Percentiles rank a stretch among this genome's conserved stretches.
phyloP scores from a whole-genome alignment of 495 filamentous ascomycete species.

The Annulohypoxylon bovei region DNA sequence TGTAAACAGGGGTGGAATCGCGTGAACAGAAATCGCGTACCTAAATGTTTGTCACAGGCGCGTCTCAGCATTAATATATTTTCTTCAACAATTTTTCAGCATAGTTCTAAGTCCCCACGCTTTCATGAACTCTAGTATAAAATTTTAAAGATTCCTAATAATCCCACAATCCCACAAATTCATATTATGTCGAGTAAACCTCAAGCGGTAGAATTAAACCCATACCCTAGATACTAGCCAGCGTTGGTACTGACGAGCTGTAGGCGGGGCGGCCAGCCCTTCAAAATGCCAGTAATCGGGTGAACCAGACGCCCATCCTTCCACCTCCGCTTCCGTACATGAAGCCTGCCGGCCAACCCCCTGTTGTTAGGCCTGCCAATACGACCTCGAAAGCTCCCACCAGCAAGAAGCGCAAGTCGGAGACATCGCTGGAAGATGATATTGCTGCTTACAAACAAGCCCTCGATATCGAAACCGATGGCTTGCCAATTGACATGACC shows the following conservation, averaged over 20 bases:
- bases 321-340: neutral
- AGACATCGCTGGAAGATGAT: constrained; percentile 26
- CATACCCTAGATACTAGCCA: neutral
- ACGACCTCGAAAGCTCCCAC: neutral
- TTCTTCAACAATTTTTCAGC: neutral
- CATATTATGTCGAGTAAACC: neutral
- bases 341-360: constrained; percentile 8
- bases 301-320: constrained; percentile 12
- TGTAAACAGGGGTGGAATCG: no score
- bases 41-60: neutral
- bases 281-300: constrained; percentile 21
- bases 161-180: neutral
- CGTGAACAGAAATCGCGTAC: no score
- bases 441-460: constrained; percentile 34
- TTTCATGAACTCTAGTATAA: neutral
- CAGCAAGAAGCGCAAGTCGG: constrained; percentile 52
- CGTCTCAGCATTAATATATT: neutral
- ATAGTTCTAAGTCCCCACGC: no score
- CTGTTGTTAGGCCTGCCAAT: neutral
- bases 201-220: constrained; percentile 2
- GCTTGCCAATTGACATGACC: constrained; percentile 40
- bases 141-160: no score
- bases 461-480: constrained; percentile 35
- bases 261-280: constrained; percentile 14
- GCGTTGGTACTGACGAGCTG: neutral